Conservation (phyloP, 257 asterid genomes). For the Fraxinus quadrangulata region DNA sequence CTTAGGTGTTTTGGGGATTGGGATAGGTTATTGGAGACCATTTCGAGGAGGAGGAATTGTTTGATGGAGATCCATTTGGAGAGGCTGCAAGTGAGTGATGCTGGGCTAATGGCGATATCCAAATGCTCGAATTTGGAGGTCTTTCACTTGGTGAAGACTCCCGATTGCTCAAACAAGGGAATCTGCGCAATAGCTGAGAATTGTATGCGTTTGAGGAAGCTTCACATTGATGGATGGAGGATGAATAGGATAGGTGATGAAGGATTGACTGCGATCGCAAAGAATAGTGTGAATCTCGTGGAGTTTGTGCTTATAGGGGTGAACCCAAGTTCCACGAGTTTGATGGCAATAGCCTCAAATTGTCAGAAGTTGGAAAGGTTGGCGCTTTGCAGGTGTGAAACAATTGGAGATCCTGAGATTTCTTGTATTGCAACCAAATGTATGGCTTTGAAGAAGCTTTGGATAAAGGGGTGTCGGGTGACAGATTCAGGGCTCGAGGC, state of each 20-base stretch:
- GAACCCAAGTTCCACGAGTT: constrained; percentile 17
- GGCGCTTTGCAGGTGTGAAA: constrained; percentile 34
- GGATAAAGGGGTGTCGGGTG: constrained; percentile 30
- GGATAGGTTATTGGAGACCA: constrained; percentile 21
- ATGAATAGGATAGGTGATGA: constrained; percentile 35
- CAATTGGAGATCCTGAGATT: constrained; percentile 34
- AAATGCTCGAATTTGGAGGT: constrained; percentile 23
- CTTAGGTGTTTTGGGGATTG: constrained; percentile 24
- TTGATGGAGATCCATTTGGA: constrained; percentile 24
- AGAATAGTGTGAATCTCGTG: constrained; percentile 23
- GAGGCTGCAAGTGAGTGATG: constrained; percentile 28
- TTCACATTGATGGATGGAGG: constrained; percentile 34
- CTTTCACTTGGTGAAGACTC: constrained; percentile 29
- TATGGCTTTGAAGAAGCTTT: constrained; percentile 31
- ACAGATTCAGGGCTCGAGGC: constrained; percentile 29
- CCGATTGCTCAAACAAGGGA: constrained; percentile 29
- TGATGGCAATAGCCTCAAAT: constrained; percentile 21
- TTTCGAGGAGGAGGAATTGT: not conserved
- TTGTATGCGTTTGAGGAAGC: constrained; percentile 31
- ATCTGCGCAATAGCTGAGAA: constrained; percentile 26
- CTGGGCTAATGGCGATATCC: constrained; percentile 15
- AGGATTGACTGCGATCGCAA: constrained; percentile 24
- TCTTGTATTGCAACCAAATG: constrained; percentile 27
- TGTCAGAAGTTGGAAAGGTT: constrained; percentile 28
- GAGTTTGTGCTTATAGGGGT: constrained; percentile 33